Evolutionary conservation across 306 rosid genomes (phyloP).

Genomic region (Benincasa hispida): DNA sequence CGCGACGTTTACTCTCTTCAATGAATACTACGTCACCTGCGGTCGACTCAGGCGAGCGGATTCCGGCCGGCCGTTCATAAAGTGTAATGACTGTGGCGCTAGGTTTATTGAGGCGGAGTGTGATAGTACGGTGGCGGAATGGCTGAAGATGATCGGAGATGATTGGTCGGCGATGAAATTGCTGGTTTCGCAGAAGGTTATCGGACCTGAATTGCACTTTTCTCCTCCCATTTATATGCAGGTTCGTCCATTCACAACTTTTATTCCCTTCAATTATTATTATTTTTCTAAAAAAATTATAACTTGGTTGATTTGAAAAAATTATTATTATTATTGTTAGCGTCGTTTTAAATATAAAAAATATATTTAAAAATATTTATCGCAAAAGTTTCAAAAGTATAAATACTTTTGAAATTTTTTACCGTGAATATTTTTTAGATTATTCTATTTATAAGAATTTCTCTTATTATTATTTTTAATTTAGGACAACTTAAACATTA

Average conservation of each 20-base stretch:
- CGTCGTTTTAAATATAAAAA: no score
- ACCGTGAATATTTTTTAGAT: no score
- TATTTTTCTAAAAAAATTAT: no score
- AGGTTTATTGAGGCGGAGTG: conserved; percentile 59
- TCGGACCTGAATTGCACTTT: conserved; percentile 71
- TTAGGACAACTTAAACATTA: no score
- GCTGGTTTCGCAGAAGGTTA: conserved; percentile 41
- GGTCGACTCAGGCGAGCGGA: conserved; percentile 62
- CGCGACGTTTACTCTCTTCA: conserved; percentile 20
- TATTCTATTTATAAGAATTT: no score
- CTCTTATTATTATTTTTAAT: no score
- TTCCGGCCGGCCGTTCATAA: conserved; percentile 48
- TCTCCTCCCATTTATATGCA: conserved; percentile 60
- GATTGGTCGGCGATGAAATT: conserved; percentile 31
- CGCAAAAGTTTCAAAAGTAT: no score
- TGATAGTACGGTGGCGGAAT: conserved; percentile 39
- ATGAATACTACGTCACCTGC: conserved; percentile 21
- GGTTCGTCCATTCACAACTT: conserved; percentile 19
- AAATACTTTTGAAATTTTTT: no score
- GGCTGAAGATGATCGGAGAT: conserved; percentile 21
- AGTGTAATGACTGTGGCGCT: conserved; percentile 79
- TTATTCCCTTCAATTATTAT: no score
- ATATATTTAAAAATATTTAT: no score
- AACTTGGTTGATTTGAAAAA: no score
- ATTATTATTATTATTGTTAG: no score